Evolutionary conservation across 768 basidiomycete species (phyloP), one percentile per base, ranked within the genome.

Genomic region (Auricularia auricula-judae): DNA sequence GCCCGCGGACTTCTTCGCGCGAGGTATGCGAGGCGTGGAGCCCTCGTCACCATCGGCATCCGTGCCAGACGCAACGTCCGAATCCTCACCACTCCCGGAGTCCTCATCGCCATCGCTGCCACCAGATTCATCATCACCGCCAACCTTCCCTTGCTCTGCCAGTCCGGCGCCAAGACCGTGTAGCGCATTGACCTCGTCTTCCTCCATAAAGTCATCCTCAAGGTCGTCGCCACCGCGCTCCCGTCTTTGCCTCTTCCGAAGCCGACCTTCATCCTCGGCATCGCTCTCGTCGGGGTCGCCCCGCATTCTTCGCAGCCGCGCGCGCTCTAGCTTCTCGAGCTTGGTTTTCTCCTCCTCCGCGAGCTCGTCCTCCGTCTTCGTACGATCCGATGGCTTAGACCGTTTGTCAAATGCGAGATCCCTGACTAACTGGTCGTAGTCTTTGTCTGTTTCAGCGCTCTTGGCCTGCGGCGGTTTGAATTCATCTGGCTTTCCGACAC

Each of bases 361-460:
- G 35, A 93, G 70, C 71, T 99, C 97, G 70, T 98, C 93, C 70
- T 97, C 96, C 0, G 95, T 98, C 78, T 97, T 98, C 35, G 92
- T 94, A 64, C 97, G 78, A 73, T 99, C 91, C 72, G 93, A 97
- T 0, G 97, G 90, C 67, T 94, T 91, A 2, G 97, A 90, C 1
- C 97, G 84, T 69, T 90, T 86, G 65, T 98, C 97, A 70, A 95
- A 96, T 0, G 89, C 94, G 44, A 98, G 84, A 68, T 94, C 91
- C 18, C 91, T 86, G 8, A 99, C 95, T 67, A 86, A 87, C 70
- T 88, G 87, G 75, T 99, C 96, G 70, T 98, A 99, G 69, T 94
- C 87, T 64, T 84, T 81, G 66, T 85, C 82, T 10, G 76, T 69
- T 11, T 79, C 72, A 4, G 23, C 54, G 51, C 10, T 43, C 42